phyloP scores from a whole-genome alignment of 768 basidiomycete species.

The Leccinum aurantiacum region DNA sequence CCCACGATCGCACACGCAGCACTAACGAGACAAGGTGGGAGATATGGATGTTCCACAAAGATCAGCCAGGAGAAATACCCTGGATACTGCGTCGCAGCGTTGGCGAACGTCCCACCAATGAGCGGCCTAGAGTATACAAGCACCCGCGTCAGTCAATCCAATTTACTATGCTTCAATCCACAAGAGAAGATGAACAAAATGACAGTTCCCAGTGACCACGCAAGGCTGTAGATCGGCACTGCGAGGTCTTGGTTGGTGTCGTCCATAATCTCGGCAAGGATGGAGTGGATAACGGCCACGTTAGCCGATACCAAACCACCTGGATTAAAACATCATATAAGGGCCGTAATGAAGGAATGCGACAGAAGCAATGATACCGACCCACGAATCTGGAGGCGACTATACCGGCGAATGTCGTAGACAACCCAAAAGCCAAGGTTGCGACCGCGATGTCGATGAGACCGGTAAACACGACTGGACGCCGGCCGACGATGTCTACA shows the following conservation, averaged over 20 bases:
- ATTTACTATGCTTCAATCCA: no score
- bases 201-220: constrained; percentile 56
- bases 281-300: constrained; percentile 58
- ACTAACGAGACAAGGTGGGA: constrained; percentile 18
- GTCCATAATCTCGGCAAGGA: constrained; percentile 63
- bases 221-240: constrained; percentile 57
- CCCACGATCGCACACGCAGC: constrained; percentile 11
- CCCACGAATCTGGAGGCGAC: constrained; percentile 53
- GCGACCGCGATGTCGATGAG: constrained; percentile 50
- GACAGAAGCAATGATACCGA: constrained; percentile 23
- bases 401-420: constrained; percentile 47
- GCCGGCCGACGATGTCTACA: constrained; percentile 58
- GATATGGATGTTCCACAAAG: constrained; percentile 18
- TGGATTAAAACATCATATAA: constrained; percentile 15
- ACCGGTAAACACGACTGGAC: constrained; percentile 58
- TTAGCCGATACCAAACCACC: constrained; percentile 67
- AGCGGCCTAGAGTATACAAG: constrained; percentile 11
- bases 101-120: constrained; percentile 23
- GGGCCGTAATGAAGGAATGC: background rate
- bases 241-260: constrained; percentile 57
- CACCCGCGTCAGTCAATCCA: background rate
- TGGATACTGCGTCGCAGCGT: constrained; percentile 20
- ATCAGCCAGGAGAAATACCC: background rate
- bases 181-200: constrained; percentile 41
- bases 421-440: constrained; percentile 55